Base-by-base conservation (phyloP, 2,329 filamentous ascomycete genomes). In the Arthroderma sp. region DNA sequence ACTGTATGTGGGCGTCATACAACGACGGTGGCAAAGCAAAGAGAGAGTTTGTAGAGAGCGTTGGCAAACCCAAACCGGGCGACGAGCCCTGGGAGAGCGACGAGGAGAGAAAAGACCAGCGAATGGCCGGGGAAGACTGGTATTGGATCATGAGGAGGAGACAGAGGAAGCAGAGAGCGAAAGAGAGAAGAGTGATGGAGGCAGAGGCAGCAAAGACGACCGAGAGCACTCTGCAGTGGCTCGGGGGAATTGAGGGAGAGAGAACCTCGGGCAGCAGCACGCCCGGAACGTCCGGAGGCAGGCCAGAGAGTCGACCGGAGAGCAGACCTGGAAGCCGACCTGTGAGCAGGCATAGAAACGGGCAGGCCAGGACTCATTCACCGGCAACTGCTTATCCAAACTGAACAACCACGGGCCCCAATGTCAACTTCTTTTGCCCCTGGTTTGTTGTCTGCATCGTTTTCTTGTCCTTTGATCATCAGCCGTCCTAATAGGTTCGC, bases 41-140 rank as follows among this genome's bases (percentile, higher is more conserved):
- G 33, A 33, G 55, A 38, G 37, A 56, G 55, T 56, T 49, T 17
- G 37, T 56, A 5, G 28, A 39, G 28, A 33, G 52, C 17, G 19
- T 17, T 23, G 41, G 41, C 9, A 56, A 56, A 39, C 41, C n/a
- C 21, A 37, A 49, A 9, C 41, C 44, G 33, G 55, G 43, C 15
- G 55, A 56, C 8, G 41, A 56, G 3, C 55, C 41, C 23, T 52
- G 56, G 49, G 56, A 41, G 31, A 57, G 56, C 15, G 56, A 57
- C 8, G 49, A 54, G 23, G 56, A 53, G 21, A 49, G 55, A 56
- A 57, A 57, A 33, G 23, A 52, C 44, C 28, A 53, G 19, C 31
- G 37, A 4, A 54, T 54, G 51, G 51, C 37, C 47, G 49, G 35
- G 15, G 47, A 57, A 41, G 35, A 57, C 33, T 53, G 33, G 37